Base-by-base conservation (phyloP, 179 eudicot genomes). In the Corrigiola litoralis region DNA sequence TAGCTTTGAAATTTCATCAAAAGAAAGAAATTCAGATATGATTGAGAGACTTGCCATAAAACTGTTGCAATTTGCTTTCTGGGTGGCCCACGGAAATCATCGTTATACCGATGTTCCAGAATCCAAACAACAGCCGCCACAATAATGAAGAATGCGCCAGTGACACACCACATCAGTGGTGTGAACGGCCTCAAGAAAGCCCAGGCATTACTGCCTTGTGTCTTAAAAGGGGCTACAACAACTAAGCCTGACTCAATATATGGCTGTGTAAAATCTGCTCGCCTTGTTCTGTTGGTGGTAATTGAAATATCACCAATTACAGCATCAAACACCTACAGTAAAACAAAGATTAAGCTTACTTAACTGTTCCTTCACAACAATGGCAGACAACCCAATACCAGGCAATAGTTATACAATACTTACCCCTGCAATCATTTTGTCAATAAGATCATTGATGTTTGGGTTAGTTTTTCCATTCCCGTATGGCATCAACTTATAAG, bases 31-130 rank as follows among this genome's bases (percentile, higher is more conserved):
- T n/a, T 37, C 2, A 14, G 12, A 20, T 46, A 58, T 42, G 34
- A 9, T 25, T 7, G 0, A 14, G 44, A 55, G 29, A 76, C 83
- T 69, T 66, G 86, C 92, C 96, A 90, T 58, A 86, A 32, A 16
- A 79, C 63, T 24, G 97, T 91, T 50, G 60, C 70, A 20, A 86
- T 0, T 76, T 90, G 95, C 61, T 66, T 38, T 32, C 69, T 77
- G 21, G 95, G 95, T 36, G 92, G 80, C 44, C 97, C 97, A 21
- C 95, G 97, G 61, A 90, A 90, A 10, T 88, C 95, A 61, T 86
- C 85, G 34, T 90, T 90, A 0, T 66, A 65, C 41, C 95, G 69
- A 48, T 90, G 97, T 79, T 90, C 95, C 71, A 88, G 65, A 47
- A 88, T 71, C 94, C 90, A 86, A 64, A 90, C 79, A 58, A 90